Evolutionary conservation across 108 stramenopile genomes (phyloP), one percentile per base, ranked within the genome.

Genomic region (Skeletonema grethae): DNA sequence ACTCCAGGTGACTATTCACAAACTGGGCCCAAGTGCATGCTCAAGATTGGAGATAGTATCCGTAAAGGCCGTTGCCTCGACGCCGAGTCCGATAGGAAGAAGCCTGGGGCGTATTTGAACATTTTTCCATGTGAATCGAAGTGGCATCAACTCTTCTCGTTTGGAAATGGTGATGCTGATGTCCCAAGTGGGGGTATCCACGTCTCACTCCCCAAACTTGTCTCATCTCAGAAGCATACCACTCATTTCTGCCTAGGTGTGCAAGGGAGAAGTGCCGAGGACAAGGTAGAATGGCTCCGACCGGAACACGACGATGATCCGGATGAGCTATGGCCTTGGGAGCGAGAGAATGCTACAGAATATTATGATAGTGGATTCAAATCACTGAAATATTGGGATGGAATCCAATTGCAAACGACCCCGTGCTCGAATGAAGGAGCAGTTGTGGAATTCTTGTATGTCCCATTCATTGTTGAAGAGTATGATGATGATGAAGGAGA

Each of bases 141-240:
- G 43, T 96, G 95, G 95, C 72, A 88, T 81, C 95, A 96, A 70
- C 89, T 88, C 66, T 63, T 92, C 32, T 90, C 91, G 2, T 92
- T 96, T 82, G 95, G 95, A 41, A 82, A 93, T 70, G 94, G 94
- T 6, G 57, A 61, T 32, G 63, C 80, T 31, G 25, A 28, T 28
- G 82, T 85, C 53, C 94, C 94, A 9, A 59, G 59, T 22, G 86
- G 86, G 20, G 78, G 60, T 58, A 70, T 95, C 9, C 90, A 91
- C 74, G 82, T 79, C 8, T 81, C 84, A 8, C 73, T 91, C 63
- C 94, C 94, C 36, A 38, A 50, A 30, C 83, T 88, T 31, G 88
- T 88, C 22, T 36, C 68, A 34, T 69, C 72, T 18, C 87, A 90
- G 57, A 82, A 82, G 45, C 69, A 81, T 18, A 36, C 57, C 24